Evolutionary conservation across 2,329 filamentous ascomycete genomes (phyloP).

Genomic region (Calonectria crousiana): DNA sequence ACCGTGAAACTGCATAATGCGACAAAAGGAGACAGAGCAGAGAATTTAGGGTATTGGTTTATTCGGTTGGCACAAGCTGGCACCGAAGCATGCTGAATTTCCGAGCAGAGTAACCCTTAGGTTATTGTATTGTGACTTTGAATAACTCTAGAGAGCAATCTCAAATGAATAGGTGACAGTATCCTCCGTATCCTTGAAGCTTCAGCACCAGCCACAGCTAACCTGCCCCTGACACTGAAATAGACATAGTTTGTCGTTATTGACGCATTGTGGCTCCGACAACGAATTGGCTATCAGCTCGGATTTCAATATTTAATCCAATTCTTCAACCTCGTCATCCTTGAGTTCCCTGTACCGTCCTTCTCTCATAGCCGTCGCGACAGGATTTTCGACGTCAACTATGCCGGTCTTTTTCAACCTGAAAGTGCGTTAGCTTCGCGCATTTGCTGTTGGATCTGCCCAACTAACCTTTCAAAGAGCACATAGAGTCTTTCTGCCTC

Average conservation of each 20-base stretch:
- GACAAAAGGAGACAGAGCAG: neutral
- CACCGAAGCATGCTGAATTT: neutral
- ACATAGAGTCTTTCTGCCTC: constrained; percentile 93
- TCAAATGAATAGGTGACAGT: neutral
- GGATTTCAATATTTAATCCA: constrained; percentile 44
- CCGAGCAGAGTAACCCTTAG: neutral
- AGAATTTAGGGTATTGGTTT: neutral
- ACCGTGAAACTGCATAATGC: neutral
- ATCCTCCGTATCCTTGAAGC: neutral
- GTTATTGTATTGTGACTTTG: neutral
- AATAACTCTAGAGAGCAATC: neutral
- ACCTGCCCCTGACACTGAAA: too few species aligned
- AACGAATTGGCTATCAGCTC: neutral
- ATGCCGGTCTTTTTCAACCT: constrained; percentile 80
- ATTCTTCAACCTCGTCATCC: constrained; percentile 63
- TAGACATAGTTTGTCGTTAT: neutral
- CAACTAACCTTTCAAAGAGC: constrained; percentile 81
- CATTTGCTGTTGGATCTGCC: neutral
- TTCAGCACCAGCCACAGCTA: neutral
- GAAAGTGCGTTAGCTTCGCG: constrained; percentile 31
- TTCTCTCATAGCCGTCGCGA: constrained; percentile 75
- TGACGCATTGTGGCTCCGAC: neutral
- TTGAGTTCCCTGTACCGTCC: constrained; percentile 78
- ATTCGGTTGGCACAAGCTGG: neutral
- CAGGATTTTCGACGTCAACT: constrained; percentile 82